A percentile compares a stretch with the other conserved stretches of the same genome.
Conservation (phyloP, 2,329 filamentous ascomycete genomes). For the Talaromyces sp. region DNA sequence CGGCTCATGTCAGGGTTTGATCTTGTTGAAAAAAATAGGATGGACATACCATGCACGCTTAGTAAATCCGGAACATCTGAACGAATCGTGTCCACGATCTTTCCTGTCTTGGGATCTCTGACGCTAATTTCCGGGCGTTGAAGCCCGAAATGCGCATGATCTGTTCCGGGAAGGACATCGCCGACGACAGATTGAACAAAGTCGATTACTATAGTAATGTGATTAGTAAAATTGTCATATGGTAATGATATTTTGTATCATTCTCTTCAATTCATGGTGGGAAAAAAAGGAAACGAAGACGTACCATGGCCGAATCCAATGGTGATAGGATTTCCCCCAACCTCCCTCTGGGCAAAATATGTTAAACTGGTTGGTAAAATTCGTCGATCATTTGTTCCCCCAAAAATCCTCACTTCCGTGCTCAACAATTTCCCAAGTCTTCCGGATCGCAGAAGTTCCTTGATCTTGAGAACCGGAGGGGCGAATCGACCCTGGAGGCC, state of each 20-base stretch:
- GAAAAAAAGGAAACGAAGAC: background rate
- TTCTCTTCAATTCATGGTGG: no score
- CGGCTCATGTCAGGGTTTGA: no score
- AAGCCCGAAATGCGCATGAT: slow-evolving; percentile 3
- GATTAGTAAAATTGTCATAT: background rate
- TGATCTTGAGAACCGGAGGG: slow-evolving; percentile 1
- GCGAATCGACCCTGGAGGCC: slow-evolving; percentile 1
- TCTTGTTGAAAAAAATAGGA: background rate
- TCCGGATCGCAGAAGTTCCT: background rate
- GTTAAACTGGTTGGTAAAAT: background rate
- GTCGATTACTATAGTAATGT: background rate
- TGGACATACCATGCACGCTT: slow-evolving; percentile 4
- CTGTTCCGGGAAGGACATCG: background rate
- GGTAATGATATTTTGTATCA: background rate
- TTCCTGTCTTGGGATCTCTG: background rate
- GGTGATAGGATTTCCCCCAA: slow-evolving; percentile 5
- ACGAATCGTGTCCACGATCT: background rate
- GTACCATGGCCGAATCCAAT: slow-evolving; percentile 6
- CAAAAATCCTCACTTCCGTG: slow-evolving; percentile 2
- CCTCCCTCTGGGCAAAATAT: slow-evolving; percentile 1
- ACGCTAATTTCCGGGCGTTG: slow-evolving; percentile 7
- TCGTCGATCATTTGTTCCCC: background rate
- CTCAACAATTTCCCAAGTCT: background rate
- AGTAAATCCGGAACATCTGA: slow-evolving; percentile 9
- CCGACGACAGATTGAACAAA: slow-evolving; percentile 28